Base-by-base conservation (phyloP, 2,329 filamentous ascomycete genomes). In the Aspergillus arachidicola region DNA sequence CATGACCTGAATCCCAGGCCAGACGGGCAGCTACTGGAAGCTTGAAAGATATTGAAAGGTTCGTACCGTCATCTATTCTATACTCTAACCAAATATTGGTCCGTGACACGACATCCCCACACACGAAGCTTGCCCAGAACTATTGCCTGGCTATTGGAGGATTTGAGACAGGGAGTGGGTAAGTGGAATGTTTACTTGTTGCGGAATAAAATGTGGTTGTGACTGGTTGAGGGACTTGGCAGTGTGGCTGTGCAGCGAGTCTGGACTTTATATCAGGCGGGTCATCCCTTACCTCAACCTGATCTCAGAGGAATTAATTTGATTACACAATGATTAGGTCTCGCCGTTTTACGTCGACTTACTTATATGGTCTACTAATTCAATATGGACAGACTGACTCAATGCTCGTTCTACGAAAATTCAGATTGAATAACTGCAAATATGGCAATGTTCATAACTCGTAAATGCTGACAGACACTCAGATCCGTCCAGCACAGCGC, bases 171-270 rank as follows among this genome's bases (percentile, higher is more conserved):
- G 16, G 16, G 16, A 41, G 38, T 41, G 38, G 38, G 38, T 41
- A 41, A 41, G 38, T 41, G 6, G 6, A 19, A 41, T n/a, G 38
- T n/a, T n/a, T n/a, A 41, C 19, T 36, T 36, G 2, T 36, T 36
- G 34, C 14, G 6, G 6, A 16, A 16, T 16, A 14, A 6, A 16
- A 36, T 16, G 14, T 36, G 2, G 12, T 36, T 12, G 34, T 16
- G 34, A 36, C 43, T 32, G 48, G 46, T 50, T 50, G 12, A 51
- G 26, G 46, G 48, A 51, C 48, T 51, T 51, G 48, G 48, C 48
- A 30, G 10, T 46, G 48, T 51, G 48, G 48, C 48, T 51, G 48
- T 51, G 48, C 48, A 51, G 6, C 7, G 6, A 32, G 12, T 41
- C 38, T 41, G 38, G 38, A 41, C 11, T 51, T 30, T 51, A 51